These are phyloP conservation scores for Penicillium sp. DNA, from an alignment of 2,329 filamentous ascomycete species.

Conservation along the genomic window DNA sequence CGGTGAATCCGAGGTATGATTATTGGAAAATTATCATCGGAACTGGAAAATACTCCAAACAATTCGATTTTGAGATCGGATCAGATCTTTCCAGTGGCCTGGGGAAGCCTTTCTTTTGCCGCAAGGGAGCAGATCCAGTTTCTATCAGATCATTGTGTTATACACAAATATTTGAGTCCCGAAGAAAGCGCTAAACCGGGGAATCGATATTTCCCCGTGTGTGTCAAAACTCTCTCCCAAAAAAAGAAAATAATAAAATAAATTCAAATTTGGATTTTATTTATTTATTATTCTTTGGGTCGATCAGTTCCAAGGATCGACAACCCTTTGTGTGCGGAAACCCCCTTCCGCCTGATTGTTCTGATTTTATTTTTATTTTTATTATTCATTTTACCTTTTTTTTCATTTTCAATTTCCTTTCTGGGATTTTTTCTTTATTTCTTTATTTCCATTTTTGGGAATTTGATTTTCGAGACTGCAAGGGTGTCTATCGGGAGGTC, in stretches of 20 bases:
- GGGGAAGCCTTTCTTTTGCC: slow-evolving; percentile 6
- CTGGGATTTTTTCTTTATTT: not conserved
- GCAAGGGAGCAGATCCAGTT: slow-evolving; percentile 4
- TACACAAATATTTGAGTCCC: not conserved
- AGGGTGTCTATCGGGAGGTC: slow-evolving; percentile 23
- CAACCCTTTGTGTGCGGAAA: slow-evolving; percentile 4
- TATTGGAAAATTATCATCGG: not conserved
- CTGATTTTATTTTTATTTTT: slow-evolving; percentile 1
- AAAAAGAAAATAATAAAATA: not conserved
- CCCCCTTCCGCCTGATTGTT: slow-evolving; percentile 5
- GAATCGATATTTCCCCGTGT: slow-evolving; percentile 3
- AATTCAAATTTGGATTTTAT: not conserved
- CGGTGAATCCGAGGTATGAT: slow-evolving; percentile 7
- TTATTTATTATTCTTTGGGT: slow-evolving; percentile 1
- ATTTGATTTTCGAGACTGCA: slow-evolving; percentile 20
- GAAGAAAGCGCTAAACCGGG: not conserved
- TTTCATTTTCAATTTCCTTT: not conserved
- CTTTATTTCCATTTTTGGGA: not conserved
- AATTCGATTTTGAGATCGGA: slow-evolving; percentile 12
- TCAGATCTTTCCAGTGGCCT: not conserved
- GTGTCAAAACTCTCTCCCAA: not conserved
- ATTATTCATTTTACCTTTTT: not conserved
- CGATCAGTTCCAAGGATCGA: not conserved
- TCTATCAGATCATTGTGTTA: not conserved
- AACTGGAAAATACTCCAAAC: slow-evolving; percentile 2